Evolutionary conservation across 2,329 filamentous ascomycete genomes (phyloP), one percentile per base, ranked within the genome.

Genomic region (Cladobotryum mycophilum): DNA sequence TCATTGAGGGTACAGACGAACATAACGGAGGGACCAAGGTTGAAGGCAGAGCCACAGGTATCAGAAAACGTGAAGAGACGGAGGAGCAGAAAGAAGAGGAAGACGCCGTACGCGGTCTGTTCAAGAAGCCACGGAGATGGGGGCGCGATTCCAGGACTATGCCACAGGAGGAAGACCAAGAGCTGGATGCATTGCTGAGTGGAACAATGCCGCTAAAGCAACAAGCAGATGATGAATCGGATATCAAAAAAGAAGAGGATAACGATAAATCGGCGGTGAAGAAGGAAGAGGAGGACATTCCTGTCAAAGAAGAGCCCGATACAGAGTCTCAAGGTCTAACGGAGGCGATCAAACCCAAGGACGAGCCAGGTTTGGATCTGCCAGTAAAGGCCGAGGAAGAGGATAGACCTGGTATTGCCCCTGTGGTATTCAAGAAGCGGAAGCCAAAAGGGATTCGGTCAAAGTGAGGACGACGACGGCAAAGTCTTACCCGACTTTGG

Each of bases 371-470:
- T 14, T 9, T 44, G 1, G 55, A 53, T 2, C 18, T 52, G n/a
- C 18, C 54, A 30, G 41, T 74, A 22, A 78, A 79, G 62, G 62
- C 70, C 45, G 76, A 79, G 53, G 65, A 60, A 4, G 57, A 45
- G 14, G 47, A 46, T 8, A 22, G n/a, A 5, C 41, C 61, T 5
- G 63, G 56, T 1, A 30, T 64, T 3, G 62, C 72, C 11, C 74
- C 78, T 3, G 76, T 89, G 2, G 72, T 89, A 3, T 93, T 92
- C 69, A 92, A 91, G 70, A 91, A 90, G 71, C 75, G 88, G 48
- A 92, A 89, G 62, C 74, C 81, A 13, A 86, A 83, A 71, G 79
- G 76, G 46, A 74, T 83, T 35, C 76, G 82, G 17, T 78, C 83
- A 58, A 84, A 79, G 63, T 84, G 60, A 70, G 12, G 48, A 13